Base-by-base conservation (phyloP, 2,329 filamentous ascomycete genomes). In the Fusarium fracticaudum region DNA sequence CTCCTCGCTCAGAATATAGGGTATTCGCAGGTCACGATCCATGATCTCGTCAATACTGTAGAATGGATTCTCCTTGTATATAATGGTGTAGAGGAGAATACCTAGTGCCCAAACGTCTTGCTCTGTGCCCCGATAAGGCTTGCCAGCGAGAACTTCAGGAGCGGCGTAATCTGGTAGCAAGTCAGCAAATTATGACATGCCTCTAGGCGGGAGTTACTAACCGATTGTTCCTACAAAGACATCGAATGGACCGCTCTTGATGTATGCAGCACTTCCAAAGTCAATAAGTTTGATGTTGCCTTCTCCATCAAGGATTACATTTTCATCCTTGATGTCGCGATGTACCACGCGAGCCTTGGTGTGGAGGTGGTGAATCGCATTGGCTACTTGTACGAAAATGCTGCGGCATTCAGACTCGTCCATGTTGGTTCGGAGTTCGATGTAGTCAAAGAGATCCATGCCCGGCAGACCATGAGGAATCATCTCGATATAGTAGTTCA, bases 401-500 rank as follows among this genome's bases (percentile, higher is more conserved):
- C 94, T 97, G 60, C 94, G 91, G 80, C 95, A 97, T 81, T 99
- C 96, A 13, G 89, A 87, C 84, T 99, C 96, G 60, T 97, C 94
- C 96, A 99, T 99, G 79, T 96, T 98, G 51, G 95, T 92, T 33
- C 96, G 92, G 61, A 99, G 88, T 83, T 99, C 96, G 75, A 99
- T 99, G 82, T 99, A 99, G 83, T 99, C 96, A 79, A 99, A 99
- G 5, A 99, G 88, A 82, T 99, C 96, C 95, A 99, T 98, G 18
- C 96, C 96, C 0, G 96, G 96, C 43, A 98, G 87, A 3, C 96
- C 96, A 78, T 98, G 96, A 0, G 96, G 96, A 20, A 93, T 88
- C 94, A 98, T 99, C 82, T 98, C 96, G 77, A 99, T 99, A 83
- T 99, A 99, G 84, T 99, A 99, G 80, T 99, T 98, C 77, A 91